These are phyloP conservation scores for Alternaria ventricosa DNA, from an alignment of 2,329 filamentous ascomycete genomes.

Conservation along the genomic window DNA sequence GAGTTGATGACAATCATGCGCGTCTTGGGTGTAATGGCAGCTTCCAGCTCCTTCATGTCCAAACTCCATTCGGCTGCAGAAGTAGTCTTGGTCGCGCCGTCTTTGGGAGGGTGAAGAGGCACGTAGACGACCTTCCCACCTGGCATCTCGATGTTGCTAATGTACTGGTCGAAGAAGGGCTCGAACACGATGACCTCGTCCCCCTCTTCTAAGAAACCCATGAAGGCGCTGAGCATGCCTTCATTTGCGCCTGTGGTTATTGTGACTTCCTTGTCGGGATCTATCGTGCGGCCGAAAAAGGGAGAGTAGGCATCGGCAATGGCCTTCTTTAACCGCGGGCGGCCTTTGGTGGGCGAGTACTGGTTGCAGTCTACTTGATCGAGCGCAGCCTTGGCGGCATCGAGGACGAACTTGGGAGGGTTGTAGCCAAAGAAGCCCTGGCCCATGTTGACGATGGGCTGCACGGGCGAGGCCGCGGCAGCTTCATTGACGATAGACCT, in stretches of 20 bases:
- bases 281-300: slow-evolving; percentile 78
- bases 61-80: slow-evolving; percentile 89
- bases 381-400: slow-evolving; percentile 88
- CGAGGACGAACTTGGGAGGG: slow-evolving; percentile 85
- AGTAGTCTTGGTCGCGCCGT: slow-evolving; percentile 79
- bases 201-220: slow-evolving; percentile 93
- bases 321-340: slow-evolving; percentile 89
- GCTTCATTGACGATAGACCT: slow-evolving; percentile 74
- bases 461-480: slow-evolving; percentile 66
- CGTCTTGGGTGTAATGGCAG: slow-evolving; percentile 81
- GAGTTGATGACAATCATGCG: slow-evolving; percentile 96
- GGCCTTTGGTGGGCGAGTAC: slow-evolving; percentile 94
- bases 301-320: slow-evolving; percentile 92
- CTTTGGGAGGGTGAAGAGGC: slow-evolving; percentile 85
- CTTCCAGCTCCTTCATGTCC: slow-evolving; percentile 81
- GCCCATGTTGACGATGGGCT: slow-evolving; percentile 73
- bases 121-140: slow-evolving; percentile 95
- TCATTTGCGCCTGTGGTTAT: slow-evolving; percentile 94
- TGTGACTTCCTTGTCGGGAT: slow-evolving; percentile 91
- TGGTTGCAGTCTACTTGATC: slow-evolving; percentile 97
- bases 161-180: slow-evolving; percentile 99
- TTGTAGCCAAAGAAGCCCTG: slow-evolving; percentile 91
- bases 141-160: slow-evolving; percentile 98
- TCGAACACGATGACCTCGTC: slow-evolving; percentile 99
- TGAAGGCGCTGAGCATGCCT: slow-evolving; percentile 94